A percentile compares a stretch with the other conserved stretches of the same genome.
Evolutionary conservation across 345 rosid species (phyloP).

Genomic region (Cardamine occulta): DNA sequence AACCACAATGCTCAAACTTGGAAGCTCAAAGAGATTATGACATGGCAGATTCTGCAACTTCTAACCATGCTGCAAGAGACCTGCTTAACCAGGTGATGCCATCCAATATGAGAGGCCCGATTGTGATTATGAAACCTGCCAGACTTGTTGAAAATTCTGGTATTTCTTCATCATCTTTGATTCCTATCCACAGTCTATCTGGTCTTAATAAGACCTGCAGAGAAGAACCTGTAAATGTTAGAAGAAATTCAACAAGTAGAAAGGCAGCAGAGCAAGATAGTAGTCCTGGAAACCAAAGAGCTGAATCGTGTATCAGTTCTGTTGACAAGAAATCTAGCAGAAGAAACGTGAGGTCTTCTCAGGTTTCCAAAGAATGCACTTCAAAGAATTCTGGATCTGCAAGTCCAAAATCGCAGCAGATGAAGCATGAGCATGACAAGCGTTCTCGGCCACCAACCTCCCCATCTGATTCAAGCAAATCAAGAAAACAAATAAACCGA

Average conservation of each 20-base stretch:
- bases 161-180: slow-evolving; percentile 56
- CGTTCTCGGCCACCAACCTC: slow-evolving; percentile 75
- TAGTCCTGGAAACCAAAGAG: slow-evolving; percentile 48
- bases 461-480: slow-evolving; percentile 61
- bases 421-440: slow-evolving; percentile 65
- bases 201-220: slow-evolving; percentile 48
- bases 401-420: slow-evolving; percentile 76
- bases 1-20: slow-evolving; percentile 58
- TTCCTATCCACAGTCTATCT: slow-evolving; percentile 58
- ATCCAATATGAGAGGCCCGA: slow-evolving; percentile 46
- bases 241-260: slow-evolving; percentile 43
- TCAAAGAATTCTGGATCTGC: slow-evolving; percentile 56
- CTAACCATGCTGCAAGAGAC: slow-evolving; percentile 41
- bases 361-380: slow-evolving; percentile 53
- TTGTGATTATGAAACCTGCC: slow-evolving; percentile 95
- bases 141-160: slow-evolving; percentile 68
- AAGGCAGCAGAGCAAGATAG: slow-evolving; percentile 46
- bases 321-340: slow-evolving; percentile 53
- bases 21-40: slow-evolving; percentile 49
- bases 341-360: slow-evolving; percentile 52
- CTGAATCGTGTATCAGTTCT: slow-evolving; percentile 46
- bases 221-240: slow-evolving; percentile 45
- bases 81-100: slow-evolving; percentile 8
- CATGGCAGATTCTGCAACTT: slow-evolving; percentile 47
- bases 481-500: slow-evolving; percentile 55